Evolutionary conservation across 129 eudicot genomes (phyloP), one percentile per base, ranked within the genome.

Genomic region (Pittosporum tobira): DNA sequence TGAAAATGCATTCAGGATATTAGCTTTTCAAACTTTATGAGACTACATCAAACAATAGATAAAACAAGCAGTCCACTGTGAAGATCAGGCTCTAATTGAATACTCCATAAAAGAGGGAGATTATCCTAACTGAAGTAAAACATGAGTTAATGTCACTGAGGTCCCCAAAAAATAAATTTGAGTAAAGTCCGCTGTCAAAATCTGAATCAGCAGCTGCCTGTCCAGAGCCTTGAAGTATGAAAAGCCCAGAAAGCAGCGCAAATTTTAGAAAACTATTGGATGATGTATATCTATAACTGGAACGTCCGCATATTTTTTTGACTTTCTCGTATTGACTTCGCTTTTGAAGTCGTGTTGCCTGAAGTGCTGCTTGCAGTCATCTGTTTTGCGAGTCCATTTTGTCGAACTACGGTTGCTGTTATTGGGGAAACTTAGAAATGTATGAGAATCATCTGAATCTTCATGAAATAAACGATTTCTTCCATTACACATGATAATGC

Each of bases 101-200:
- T n/a, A n/a, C n/a, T n/a, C n/a, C n/a, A n/a, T n/a, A n/a, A 43
- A 61, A 53, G 70, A 81, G 84, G 96, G 88, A 73, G 90, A 75
- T 80, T 83, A 77, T 87, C 87, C 88, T 93, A 87, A 93, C 99
- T 93, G 99, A 93, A 77, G 99, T 90, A 81, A 93, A 93, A 93
- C 99, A 96, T 93, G 99, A 76, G 86, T 85, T 87, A 76, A 87
- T 69, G 66, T 87, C 96, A 59, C 75, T 76, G 62, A 84, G 76
- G 81, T 81, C 99, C 65, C 94, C 99, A 42, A 93, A 75, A 60
- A 74, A 77, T 36, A 84, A 68, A 65, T 61, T 50, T 38, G 86
- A 73, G 52, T 80, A 88, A 51, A 82, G 54, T 42, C 72, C 65
- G 57, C 67, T 71, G 40, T 64, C 62, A 60, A 79, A 66, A 68